Percentiles rank a stretch among this genome's conserved stretches.
These are phyloP conservation scores for Vigna reflexopilosa DNA, from an alignment of 306 rosid species.

Conservation along the genomic window DNA sequence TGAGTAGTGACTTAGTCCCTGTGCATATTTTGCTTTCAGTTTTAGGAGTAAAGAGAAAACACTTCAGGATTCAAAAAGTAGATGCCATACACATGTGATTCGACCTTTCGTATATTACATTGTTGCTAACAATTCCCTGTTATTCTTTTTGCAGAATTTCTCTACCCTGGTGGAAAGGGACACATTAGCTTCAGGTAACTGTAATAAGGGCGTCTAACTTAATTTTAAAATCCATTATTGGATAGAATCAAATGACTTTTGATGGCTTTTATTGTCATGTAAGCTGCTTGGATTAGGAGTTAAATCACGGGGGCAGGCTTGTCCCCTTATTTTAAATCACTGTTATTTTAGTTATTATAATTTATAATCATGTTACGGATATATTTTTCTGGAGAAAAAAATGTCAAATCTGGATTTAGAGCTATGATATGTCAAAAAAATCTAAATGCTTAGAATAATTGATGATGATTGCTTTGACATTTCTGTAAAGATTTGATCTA, in stretches of 20 bases:
- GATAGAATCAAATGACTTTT: neutral
- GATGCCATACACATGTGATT: neutral
- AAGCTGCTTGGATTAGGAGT: conserved; percentile 15
- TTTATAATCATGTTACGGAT: neutral
- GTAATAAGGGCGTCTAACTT: conserved; percentile 34
- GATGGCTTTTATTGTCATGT: neutral
- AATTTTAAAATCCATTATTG: neutral
- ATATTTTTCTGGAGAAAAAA: neutral
- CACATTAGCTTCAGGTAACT: conserved; percentile 75
- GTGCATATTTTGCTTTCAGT: conserved; percentile 4
- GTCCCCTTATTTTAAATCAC: neutral
- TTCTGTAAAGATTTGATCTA: neutral
- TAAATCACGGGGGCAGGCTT: neutral
- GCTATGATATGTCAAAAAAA: neutral
- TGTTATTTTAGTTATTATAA: conserved; percentile 2
- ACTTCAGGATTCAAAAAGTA: neutral
- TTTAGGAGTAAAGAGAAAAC: neutral
- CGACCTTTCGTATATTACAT: conserved; percentile 23
- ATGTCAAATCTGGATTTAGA: neutral
- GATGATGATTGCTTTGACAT: neutral
- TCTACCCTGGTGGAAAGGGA: conserved; percentile 81
- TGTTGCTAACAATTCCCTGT: conserved; percentile 28
- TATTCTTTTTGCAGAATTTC: conserved; percentile 62
- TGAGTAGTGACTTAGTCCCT: neutral
- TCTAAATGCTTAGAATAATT: conserved; percentile 3